Evolutionary conservation across 1,139 yeast species (phyloP).

Genomic region (Hemisphaericaspora subhashii): DNA sequence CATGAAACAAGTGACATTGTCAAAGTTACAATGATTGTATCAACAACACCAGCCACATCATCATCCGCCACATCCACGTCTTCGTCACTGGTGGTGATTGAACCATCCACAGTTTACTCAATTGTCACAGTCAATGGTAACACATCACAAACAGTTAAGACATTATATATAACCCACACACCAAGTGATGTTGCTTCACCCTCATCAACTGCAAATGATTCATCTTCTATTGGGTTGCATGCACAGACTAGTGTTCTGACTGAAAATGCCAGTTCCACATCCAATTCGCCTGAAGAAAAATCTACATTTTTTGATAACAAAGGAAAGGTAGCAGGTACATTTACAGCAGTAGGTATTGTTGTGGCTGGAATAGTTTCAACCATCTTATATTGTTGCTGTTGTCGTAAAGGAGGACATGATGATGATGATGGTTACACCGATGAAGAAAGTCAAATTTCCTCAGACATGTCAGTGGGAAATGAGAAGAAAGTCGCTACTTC

Average conservation of each 20-base stretch:
- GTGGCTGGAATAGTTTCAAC: conserved; percentile 40
- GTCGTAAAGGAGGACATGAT: conserved; percentile 15
- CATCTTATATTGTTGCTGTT: conserved; percentile 40
- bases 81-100: conserved; percentile 7
- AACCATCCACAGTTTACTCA: conserved; percentile 16
- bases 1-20: conserved; percentile 11
- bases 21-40: conserved; percentile 7
- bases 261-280: conserved; percentile 15
- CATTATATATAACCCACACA: conserved; percentile 21
- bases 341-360: conserved; percentile 65
- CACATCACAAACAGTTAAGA: conserved; percentile 19
- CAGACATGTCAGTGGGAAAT: conserved; percentile 26
- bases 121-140: conserved; percentile 24
- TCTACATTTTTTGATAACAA: conserved; percentile 50
- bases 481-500: conserved; percentile 21
- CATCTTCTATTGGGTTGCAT: conserved; percentile 9
- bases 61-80: conserved; percentile 18
- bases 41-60: conserved; percentile 14
- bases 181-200: conserved; percentile 14
- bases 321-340: conserved; percentile 74
- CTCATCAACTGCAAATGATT: conserved; percentile 12
- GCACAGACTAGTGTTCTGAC: conserved; percentile 1
- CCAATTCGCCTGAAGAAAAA: conserved; percentile 9
- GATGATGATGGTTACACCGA: conserved; percentile 35
- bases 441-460: conserved; percentile 39